Conservation (phyloP, 2,329 filamentous ascomycete species). For the Helminthosporium solani region DNA sequence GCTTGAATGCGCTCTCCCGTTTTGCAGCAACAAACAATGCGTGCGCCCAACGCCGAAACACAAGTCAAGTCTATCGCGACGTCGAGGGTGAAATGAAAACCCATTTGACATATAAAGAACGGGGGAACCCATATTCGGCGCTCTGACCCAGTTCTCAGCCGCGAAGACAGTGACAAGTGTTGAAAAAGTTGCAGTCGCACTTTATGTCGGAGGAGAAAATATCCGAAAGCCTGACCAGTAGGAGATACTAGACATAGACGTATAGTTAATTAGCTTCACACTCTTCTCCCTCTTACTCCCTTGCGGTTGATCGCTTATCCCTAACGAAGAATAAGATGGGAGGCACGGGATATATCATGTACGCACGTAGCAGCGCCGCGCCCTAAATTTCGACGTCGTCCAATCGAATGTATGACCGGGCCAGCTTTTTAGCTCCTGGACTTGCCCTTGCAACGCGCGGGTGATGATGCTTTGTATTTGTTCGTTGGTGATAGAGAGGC, state of each 20-base stretch:
- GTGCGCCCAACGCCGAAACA: too few relatives aligned
- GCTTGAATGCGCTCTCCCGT: too few relatives aligned
- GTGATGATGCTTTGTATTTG: constrained; percentile 15
- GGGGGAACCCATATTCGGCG: neutral
- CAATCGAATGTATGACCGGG: constrained; percentile 19
- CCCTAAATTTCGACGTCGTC: constrained; percentile 10
- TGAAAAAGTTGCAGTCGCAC: constrained; percentile 19
- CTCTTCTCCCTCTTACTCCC: too few relatives aligned
- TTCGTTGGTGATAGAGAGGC: constrained; percentile 14
- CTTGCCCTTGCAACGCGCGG: constrained; percentile 9
- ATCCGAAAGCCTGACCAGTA: constrained; percentile 3
- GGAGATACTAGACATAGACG: too few relatives aligned
- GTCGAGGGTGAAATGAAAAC: too few relatives aligned
- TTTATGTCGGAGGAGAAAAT: constrained; percentile 22
- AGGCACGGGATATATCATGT: too few relatives aligned
- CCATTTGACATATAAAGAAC: too few relatives aligned
- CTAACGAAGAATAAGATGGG: too few relatives aligned
- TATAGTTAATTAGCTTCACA: too few relatives aligned
- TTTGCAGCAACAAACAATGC: too few relatives aligned
- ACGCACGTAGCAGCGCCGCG: constrained; percentile 21
- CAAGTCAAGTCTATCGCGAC: too few relatives aligned
- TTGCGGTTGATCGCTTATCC: too few relatives aligned
- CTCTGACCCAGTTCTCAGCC: constrained; percentile 2
- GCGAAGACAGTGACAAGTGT: constrained; percentile 17
- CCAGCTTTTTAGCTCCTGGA: constrained; percentile 12